These are phyloP conservation scores for Pouteria campechiana DNA, from an alignment of 179 eudicot genomes.

Conservation along the genomic window DNA sequence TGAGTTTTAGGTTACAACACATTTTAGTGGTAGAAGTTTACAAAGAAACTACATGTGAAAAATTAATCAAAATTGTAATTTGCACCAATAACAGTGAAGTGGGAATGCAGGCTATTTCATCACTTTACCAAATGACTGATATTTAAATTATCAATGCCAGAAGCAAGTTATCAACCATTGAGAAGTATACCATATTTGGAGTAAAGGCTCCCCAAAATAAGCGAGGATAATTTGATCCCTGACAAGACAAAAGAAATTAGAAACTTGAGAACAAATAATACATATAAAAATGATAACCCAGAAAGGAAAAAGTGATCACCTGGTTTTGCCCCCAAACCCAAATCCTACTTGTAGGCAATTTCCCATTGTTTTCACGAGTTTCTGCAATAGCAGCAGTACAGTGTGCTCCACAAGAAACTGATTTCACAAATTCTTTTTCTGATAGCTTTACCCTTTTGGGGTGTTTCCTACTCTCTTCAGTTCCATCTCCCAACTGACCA, in stretches of 20 bases:
- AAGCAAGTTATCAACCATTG: no score
- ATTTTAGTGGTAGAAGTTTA: no score
- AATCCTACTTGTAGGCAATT: slow-evolving; percentile 54
- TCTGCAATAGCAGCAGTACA: slow-evolving; percentile 98
- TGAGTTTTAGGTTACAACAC: no score
- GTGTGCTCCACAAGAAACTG: slow-evolving; percentile 94
- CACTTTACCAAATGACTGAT: no score
- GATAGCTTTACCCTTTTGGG: slow-evolving; percentile 70
- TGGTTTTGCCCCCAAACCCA: slow-evolving; percentile 99
- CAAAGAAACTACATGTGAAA: no score
- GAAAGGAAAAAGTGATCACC: slow-evolving; percentile 23
- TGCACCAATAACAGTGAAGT: no score
- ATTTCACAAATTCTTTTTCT: slow-evolving; percentile 66
- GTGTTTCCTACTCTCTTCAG: slow-evolving; percentile 64
- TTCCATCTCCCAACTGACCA: slow-evolving; percentile 99
- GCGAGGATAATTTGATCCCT: slow-evolving; percentile 90
- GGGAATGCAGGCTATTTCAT: no score
- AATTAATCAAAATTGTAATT: no score
- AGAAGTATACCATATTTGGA: slow-evolving; percentile 78
- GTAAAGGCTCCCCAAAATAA: slow-evolving; percentile 94
- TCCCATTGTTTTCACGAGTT: slow-evolving; percentile 83
- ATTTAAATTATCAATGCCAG: no score
- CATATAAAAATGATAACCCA: slow-evolving; percentile 1
- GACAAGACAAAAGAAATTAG: slow-evolving; percentile 15
- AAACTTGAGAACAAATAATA: background rate